Evolutionary conservation across 1,284 basidiomycete species (phyloP).

Genomic region (Ceratobasidium sp.): DNA sequence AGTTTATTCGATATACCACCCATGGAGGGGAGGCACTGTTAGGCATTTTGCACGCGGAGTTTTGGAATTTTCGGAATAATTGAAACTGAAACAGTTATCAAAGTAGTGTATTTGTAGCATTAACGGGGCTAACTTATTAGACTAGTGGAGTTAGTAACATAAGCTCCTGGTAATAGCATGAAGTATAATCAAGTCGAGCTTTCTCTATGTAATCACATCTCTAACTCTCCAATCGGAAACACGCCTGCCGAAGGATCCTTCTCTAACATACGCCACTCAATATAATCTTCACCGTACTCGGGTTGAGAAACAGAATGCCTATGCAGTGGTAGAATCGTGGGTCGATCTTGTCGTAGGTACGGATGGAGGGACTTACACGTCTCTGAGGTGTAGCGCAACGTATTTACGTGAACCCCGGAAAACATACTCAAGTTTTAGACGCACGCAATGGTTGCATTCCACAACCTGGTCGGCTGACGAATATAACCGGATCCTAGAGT

Average conservation of each 20-base stretch:
- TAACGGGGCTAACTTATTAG: slow-evolving; percentile 6
- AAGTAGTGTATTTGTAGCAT: slow-evolving; percentile 21
- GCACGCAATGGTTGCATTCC: slow-evolving; percentile 23
- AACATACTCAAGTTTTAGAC: slow-evolving; percentile 21
- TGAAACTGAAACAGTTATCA: slow-evolving; percentile 5
- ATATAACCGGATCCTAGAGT: background rate
- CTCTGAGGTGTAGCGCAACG: slow-evolving; percentile 29
- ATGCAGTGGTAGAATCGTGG: background rate
- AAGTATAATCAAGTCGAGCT: background rate
- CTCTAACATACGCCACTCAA: slow-evolving; percentile 24
- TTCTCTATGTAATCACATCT: slow-evolving; percentile 11
- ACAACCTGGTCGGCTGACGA: slow-evolving; percentile 7
- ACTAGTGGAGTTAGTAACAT: background rate
- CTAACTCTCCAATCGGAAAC: slow-evolving; percentile 25
- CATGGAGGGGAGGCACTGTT: background rate
- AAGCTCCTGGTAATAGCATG: background rate
- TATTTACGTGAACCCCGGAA: slow-evolving; percentile 15
- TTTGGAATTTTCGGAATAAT: no score
- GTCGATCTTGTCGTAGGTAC: background rate
- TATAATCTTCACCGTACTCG: slow-evolving; percentile 24
- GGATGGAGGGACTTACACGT: slow-evolving; percentile 18
- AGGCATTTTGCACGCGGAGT: background rate
- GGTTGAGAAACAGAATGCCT: slow-evolving; percentile 35
- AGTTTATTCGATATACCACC: background rate
- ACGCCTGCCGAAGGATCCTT: slow-evolving; percentile 19